phyloP scores from a whole-genome alignment of 495 filamentous ascomycete genomes.

The Chaetomium fimeti region DNA sequence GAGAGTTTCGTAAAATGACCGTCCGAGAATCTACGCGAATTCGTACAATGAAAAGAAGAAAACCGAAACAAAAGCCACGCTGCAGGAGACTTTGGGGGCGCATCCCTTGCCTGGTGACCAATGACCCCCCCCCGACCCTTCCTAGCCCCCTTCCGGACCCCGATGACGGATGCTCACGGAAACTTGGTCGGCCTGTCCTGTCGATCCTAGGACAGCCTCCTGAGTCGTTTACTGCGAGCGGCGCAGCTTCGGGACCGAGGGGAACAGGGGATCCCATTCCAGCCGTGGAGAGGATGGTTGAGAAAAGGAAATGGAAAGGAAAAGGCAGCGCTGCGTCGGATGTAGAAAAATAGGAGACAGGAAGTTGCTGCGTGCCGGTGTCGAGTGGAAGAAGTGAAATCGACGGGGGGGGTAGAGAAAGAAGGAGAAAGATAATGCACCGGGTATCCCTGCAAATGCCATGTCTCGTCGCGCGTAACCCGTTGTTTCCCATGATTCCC shows the following conservation, averaged over 20 bases:
- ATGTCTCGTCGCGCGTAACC: conserved; percentile 18
- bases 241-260: background rate
- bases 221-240: background rate
- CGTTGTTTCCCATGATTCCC: conserved; percentile 1
- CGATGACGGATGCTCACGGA: background rate
- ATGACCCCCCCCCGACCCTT: background rate
- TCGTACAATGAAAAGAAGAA: background rate
- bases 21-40: background rate
- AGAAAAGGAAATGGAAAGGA: background rate
- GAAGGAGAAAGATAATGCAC: conserved; percentile 23
- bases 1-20: background rate
- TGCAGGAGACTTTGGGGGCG: too few relatives aligned
- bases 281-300: background rate
- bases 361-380: background rate
- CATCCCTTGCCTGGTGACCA: background rate
- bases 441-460: conserved; percentile 32
- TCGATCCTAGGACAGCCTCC: background rate
- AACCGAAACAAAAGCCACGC: background rate
- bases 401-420: background rate
- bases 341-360: background rate
- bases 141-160: too few relatives aligned
- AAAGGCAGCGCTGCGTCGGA: background rate
- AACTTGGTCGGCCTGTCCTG: background rate
- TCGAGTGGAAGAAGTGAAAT: background rate
- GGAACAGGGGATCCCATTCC: background rate